A percentile compares a stretch with the other conserved stretches of the same genome.
These are phyloP conservation scores for Podaxis pistillaris DNA, from an alignment of 768 basidiomycete genomes.

Conservation along the genomic window DNA sequence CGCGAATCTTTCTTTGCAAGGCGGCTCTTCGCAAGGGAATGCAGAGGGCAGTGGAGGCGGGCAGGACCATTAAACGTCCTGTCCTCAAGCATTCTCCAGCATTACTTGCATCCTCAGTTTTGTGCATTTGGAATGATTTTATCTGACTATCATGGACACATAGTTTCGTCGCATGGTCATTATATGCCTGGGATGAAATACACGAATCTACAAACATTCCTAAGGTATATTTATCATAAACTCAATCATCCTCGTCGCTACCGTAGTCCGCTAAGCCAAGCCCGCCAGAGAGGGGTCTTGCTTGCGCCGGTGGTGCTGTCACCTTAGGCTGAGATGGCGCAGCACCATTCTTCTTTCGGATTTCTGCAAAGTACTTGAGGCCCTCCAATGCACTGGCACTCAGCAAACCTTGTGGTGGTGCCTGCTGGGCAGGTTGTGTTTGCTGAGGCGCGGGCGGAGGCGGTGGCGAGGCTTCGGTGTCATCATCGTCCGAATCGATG, in stretches of 20 bases:
- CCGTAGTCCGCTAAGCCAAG: constrained; percentile 75
- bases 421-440: constrained; percentile 23
- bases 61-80: constrained; percentile 2
- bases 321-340: constrained; percentile 26
- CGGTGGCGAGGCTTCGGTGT: constrained; percentile 22
- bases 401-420: constrained; percentile 58
- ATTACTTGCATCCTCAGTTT: not conserved
- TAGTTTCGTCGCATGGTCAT: not conserved
- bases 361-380: constrained; percentile 87
- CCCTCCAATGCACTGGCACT: constrained; percentile 86
- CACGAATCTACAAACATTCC: constrained; percentile 11
- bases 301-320: constrained; percentile 30
- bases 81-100: not conserved
- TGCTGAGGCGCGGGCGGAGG: constrained; percentile 14
- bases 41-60: constrained; percentile 31
- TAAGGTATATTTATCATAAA: not conserved
- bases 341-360: constrained; percentile 65
- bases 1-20: constrained; percentile 38
- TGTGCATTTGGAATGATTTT: not conserved
- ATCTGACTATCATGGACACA: not conserved
- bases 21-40: constrained; percentile 27
- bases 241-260: constrained; percentile 60
- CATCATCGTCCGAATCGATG: constrained; percentile 34
- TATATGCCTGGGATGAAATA: constrained; percentile 19
- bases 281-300: constrained; percentile 29